Evolutionary conservation across 1,284 basidiomycete species (phyloP).

Genomic region (Cutaneotrichosporon cyanovorans): DNA sequence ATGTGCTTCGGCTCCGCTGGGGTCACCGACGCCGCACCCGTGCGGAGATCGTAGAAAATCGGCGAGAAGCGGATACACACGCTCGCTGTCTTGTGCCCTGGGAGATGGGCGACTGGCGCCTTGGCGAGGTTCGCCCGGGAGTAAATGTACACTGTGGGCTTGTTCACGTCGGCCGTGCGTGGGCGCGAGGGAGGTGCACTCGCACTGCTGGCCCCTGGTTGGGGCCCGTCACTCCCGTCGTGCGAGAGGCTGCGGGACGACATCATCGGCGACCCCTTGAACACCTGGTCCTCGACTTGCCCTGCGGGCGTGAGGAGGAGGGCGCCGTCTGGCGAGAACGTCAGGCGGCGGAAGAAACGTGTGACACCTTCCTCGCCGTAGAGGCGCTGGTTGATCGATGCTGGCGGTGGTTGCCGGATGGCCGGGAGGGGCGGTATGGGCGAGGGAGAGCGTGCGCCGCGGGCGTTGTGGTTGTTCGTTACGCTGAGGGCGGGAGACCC

Average conservation of each 20-base stretch:
- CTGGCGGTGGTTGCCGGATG: conserved; percentile 52
- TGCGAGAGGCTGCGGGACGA: conserved; percentile 36
- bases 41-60: conserved; percentile 77
- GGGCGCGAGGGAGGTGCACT: conserved; percentile 8
- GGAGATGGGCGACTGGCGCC: conserved; percentile 85
- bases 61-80: conserved; percentile 92
- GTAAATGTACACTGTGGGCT: conserved; percentile 83
- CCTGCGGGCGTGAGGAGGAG: conserved; percentile 91
- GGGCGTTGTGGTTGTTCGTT: conserved; percentile 22
- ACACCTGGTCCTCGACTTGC: conserved; percentile 83
- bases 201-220: conserved; percentile 13
- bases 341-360: conserved; percentile 89
- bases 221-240: conserved; percentile 41
- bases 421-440: conserved; percentile 85
- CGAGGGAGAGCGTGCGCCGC: conserved; percentile 72
- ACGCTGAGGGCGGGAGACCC: conserved; percentile 39
- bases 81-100: conserved; percentile 91
- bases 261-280: conserved; percentile 48
- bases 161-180: conserved; percentile 49
- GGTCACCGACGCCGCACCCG: conserved; percentile 49
- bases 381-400: conserved; percentile 52
- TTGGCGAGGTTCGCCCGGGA: conserved; percentile 86
- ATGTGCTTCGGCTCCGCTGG: conserved; percentile 51
- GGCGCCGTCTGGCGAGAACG: conserved; percentile 90
- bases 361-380: conserved; percentile 95